A percentile compares a stretch with the other conserved stretches of the same genome.
phyloP scores from a whole-genome alignment of 192 early-diverging fungal genomes.

The Linnemannia hyalina region DNA sequence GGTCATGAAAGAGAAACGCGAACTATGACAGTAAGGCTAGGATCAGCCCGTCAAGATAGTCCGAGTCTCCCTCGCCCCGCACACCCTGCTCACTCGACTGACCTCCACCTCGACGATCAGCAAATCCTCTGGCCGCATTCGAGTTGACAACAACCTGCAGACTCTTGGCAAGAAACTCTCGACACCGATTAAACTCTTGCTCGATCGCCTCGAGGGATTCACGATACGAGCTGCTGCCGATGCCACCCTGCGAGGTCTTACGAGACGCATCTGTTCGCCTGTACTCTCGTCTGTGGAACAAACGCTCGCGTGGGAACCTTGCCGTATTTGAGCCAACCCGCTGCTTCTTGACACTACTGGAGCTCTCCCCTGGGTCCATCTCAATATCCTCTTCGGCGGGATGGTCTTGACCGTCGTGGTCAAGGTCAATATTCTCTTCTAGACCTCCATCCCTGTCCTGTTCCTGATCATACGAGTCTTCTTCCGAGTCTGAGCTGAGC shows the following conservation, averaged over 20 bases:
- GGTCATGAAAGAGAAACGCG: not conserved
- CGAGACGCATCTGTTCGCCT: not conserved
- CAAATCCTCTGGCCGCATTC: slow-evolving; percentile 46
- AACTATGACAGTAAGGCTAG: slow-evolving; percentile 31
- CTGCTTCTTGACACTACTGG: slow-evolving; percentile 21
- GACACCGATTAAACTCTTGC: slow-evolving; percentile 34
- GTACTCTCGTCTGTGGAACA: not conserved
- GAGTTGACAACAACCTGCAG: slow-evolving; percentile 35
- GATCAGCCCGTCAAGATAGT: slow-evolving; percentile 43
- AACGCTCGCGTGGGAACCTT: not conserved
- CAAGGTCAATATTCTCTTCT: not conserved
- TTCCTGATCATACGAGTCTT: not conserved
- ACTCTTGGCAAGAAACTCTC: slow-evolving; percentile 48
- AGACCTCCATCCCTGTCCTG: slow-evolving; percentile 3
- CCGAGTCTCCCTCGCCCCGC: slow-evolving; percentile 38
- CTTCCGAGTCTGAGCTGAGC: not conserved
- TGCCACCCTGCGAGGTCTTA: not conserved
- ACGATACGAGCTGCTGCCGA: not conserved
- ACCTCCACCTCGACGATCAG: not conserved
- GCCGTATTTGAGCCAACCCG: not conserved
- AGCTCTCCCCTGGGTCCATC: not conserved
- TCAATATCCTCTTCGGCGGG: slow-evolving; percentile 24
- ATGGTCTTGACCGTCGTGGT: not conserved
- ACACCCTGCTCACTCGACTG: not conserved
- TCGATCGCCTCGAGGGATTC: slow-evolving; percentile 37